Conservation (phyloP, 2,329 filamentous ascomycete species). For the Aspergillus felis region DNA sequence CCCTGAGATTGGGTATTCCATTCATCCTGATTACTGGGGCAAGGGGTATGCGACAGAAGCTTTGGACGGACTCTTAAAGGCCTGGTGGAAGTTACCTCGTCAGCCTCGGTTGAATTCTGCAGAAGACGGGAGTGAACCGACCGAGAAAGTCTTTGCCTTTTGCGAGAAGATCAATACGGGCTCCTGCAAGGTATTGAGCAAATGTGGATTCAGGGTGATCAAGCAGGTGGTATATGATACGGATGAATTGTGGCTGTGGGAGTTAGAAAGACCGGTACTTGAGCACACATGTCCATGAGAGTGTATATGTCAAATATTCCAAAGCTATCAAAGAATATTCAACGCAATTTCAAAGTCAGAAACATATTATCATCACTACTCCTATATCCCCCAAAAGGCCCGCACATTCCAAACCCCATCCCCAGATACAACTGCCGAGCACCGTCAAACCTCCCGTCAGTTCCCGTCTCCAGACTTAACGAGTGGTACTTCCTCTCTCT, state of each 20-base stretch:
- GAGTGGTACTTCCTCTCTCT: neutral
- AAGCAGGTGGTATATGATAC: slow-evolving; percentile 6
- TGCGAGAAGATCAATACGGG: slow-evolving; percentile 16
- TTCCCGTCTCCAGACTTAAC: neutral
- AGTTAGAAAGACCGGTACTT: neutral
- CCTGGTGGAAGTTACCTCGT: slow-evolving; percentile 23
- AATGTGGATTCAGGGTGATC: slow-evolving; percentile 17
- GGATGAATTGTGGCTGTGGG: slow-evolving; percentile 4
- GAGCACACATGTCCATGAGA: neutral
- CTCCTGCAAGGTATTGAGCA: slow-evolving; percentile 18
- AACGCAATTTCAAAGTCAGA: neutral
- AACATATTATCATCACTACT: neutral
- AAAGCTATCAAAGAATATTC: neutral
- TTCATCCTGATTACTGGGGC: slow-evolving; percentile 22
- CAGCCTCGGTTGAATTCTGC: neutral
- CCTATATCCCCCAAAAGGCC: neutral
- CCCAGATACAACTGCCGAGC: neutral
- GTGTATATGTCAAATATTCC: too few species aligned
- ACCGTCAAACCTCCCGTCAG: neutral
- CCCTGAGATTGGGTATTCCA: slow-evolving; percentile 24
- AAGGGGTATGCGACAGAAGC: slow-evolving; percentile 27
- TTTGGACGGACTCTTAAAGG: slow-evolving; percentile 16
- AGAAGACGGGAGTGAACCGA: neutral
- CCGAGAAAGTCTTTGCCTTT: slow-evolving; percentile 19
- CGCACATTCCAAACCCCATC: neutral